These are phyloP conservation scores for Tolypocladium guangdongense DNA, from an alignment of 2,329 filamentous ascomycete species.

Conservation along the genomic window DNA sequence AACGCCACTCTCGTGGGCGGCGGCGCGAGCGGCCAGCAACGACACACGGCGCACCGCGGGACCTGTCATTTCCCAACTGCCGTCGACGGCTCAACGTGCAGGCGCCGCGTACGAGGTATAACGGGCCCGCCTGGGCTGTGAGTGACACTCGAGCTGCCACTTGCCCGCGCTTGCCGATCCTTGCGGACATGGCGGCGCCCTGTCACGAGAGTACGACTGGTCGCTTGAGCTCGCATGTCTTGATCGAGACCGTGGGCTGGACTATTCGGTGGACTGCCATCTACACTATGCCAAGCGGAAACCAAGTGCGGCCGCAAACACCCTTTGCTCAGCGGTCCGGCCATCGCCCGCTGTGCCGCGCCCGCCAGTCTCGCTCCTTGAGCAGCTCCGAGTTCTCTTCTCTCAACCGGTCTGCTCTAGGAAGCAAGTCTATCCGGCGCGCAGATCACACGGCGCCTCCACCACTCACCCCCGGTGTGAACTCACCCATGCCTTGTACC, in stretches of 20 bases:
- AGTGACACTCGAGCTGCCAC: background rate
- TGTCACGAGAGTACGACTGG: background rate
- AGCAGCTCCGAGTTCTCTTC: background rate
- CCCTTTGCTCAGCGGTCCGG: no score
- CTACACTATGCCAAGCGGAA: no score
- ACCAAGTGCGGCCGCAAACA: background rate
- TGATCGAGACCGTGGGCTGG: background rate
- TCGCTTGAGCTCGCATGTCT: background rate
- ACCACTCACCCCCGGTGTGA: background rate
- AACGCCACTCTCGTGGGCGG: background rate
- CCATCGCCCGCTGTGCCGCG: background rate
- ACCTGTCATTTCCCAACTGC: background rate
- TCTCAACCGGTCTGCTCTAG: background rate
- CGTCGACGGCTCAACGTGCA: background rate
- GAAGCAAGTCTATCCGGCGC: background rate
- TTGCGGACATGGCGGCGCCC: background rate
- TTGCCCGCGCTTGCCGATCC: background rate
- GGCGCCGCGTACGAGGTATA: background rate
- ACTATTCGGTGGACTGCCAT: background rate
- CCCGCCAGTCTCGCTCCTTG: background rate
- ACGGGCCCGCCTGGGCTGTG: background rate
- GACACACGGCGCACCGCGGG: background rate
- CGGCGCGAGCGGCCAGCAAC: background rate
- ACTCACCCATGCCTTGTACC: background rate
- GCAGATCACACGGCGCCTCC: background rate